Evolutionary conservation across 2,329 filamentous ascomycete species (phyloP).

Genomic region (Plenodomus tracheiphilus): DNA sequence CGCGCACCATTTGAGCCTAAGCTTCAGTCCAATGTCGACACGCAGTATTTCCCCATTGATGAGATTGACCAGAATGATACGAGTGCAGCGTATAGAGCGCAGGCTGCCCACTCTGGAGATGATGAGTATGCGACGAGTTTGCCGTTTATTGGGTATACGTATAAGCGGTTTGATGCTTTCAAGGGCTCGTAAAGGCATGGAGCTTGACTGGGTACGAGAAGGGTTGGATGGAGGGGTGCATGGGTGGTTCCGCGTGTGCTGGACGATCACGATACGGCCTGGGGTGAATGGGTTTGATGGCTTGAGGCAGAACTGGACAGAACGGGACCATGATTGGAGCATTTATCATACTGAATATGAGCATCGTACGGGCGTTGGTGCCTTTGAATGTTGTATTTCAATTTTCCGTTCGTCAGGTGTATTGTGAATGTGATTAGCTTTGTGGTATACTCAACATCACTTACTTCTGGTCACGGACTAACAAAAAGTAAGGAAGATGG

Average conservation of each 20-base stretch:
- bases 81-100: constrained; percentile 80
- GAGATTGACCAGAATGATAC: constrained; percentile 98
- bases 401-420: neutral
- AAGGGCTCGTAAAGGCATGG: constrained; percentile 38
- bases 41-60: constrained; percentile 97
- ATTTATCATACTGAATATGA: constrained; percentile 11
- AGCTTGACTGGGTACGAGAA: neutral
- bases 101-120: constrained; percentile 70
- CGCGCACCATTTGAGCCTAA: constrained; percentile 95
- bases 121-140: constrained; percentile 91
- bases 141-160: constrained; percentile 95
- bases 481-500: too few relatives aligned
- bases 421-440: too few relatives aligned
- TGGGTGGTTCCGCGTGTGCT: neutral
- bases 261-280: neutral
- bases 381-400: constrained; percentile 5
- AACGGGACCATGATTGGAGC: neutral
- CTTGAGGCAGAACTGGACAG: neutral
- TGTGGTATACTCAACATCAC: too few relatives aligned
- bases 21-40: constrained; percentile 90
- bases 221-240: neutral
- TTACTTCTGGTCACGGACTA: too few relatives aligned
- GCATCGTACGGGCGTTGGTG: constrained; percentile 21
- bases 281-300: neutral
- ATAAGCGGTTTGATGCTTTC: constrained; percentile 89